Base-by-base conservation (phyloP, 768 basidiomycete genomes). In the Psilocybe subaeruginosa region DNA sequence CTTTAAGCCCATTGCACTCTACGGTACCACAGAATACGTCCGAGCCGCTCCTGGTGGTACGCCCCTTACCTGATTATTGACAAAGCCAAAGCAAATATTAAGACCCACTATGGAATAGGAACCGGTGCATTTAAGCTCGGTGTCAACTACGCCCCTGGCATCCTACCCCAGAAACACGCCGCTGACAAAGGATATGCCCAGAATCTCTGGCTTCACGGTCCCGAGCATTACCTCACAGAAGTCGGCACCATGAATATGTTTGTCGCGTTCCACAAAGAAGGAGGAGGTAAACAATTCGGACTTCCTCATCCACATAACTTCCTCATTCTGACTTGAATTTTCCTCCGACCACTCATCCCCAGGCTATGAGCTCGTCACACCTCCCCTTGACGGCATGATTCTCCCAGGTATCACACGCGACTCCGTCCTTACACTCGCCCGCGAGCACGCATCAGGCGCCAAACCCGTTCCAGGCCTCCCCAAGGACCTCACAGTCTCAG, bases 201-300 rank as follows among this genome's bases (percentile, higher is more conserved):
- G 69, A 96, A 94, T 72, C 80, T 97, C 8, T 97, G 95, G 95
- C 78, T 97, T 35, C 85, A 92, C 62, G 95, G 94, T 0, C 80
- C 89, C 1, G 84, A 87, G 16, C 82, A 81, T 56, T 71, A 81
- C 64, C 73, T 87, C 39, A 86, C 85, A 0, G 85, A 87, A 75
- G 93, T 94, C 45, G 95, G 95, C 45, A 94, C 93, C 1, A 96
- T 96, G 95, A 97, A 97, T 74, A 75, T 95, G 72, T 96, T 96
- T 63, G 86, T 90, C 47, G 92, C 89, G 3, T 87, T 95, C 75
- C 85, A 84, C 71, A 83, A 80, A 19, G 81, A 84, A 17, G 85
- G 91, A 68, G 91, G 91, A 51, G 77, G 89, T 87, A 63, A 19
- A 73, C 14, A 29, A 43, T 12, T 7, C 46, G 29, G 23, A 55